Base-by-base conservation (phyloP, 495 filamentous ascomycete species). In the Polyplosphaeria fusca region DNA sequence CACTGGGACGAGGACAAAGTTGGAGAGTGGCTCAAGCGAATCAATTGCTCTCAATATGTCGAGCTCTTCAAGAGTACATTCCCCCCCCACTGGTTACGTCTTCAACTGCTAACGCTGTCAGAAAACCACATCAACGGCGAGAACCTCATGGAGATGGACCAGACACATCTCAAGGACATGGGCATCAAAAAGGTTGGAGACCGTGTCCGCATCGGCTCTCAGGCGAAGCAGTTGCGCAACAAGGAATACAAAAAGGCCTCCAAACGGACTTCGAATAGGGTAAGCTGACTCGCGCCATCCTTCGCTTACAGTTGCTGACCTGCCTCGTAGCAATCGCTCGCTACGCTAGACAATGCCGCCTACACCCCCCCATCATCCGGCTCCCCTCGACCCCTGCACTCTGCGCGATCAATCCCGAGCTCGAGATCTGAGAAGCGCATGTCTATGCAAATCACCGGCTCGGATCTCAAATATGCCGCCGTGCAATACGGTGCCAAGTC, bases 151-250 rank as follows among this genome's bases (percentile, higher is more conserved):
- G 93, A 99, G 72, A 92, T 95, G 71, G 93, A 99, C 69, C 94
- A 96, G 74, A 84, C 87, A 47, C 89, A 93, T 42, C 79, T 99
- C 52, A 94, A 97, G 72, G 93, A 99, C 66, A 91, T 99, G 82
- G 93, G 93, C 23, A 89, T 99, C 59, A 95, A 96, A 61, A 99
- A 96, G 72, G 86, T 99, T 51, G 93, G 93, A 44, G 94, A 99
- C 72, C 83, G 94, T 30, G 90, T 99, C n/a, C 86, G 93, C 57
- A 86, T 99, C 89, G 70, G 82, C 87, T 65, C 88, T 82, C 60
- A 96, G 52, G 71, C 96, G 64, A 97, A 97, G 77, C 86, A 91
- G 65, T 82, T 99, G 24, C 78, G 93, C 54, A 90, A 85, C 54
- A 90, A 86, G 67, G 84, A 90, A 3, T 88, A 88, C 65, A 83